Evolutionary conservation across 305 asterid species (phyloP).

Genomic region (Rubia peregrina): DNA sequence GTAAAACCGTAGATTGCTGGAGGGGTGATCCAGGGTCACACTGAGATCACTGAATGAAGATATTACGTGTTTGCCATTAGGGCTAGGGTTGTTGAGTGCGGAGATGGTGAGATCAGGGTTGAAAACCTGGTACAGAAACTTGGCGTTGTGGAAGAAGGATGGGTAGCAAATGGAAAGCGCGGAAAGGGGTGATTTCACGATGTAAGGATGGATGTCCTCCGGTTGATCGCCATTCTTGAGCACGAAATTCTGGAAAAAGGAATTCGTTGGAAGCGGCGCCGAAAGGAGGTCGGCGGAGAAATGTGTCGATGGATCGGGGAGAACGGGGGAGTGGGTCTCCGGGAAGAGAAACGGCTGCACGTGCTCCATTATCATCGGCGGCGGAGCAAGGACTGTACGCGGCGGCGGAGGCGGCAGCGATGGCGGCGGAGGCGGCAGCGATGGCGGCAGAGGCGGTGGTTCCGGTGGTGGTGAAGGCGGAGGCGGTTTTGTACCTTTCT

Average conservation of each 20-base stretch:
- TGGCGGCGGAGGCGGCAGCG: conserved; percentile 17
- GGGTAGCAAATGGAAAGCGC: conserved; percentile 57
- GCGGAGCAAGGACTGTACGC: background rate
- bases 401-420: conserved; percentile 5
- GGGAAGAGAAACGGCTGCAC: conserved; percentile 64
- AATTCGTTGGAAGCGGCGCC: conserved; percentile 66
- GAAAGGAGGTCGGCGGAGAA: conserved; percentile 58
- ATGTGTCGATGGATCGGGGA: conserved; percentile 65
- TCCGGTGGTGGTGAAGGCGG: conserved; percentile 13
- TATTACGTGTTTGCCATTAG: conserved; percentile 35
- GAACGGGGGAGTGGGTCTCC: conserved; percentile 45
- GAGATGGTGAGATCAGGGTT: conserved; percentile 52
- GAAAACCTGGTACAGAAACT: conserved; percentile 56
- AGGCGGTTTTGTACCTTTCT: conserved; percentile 24
- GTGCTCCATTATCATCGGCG: conserved; percentile 13
- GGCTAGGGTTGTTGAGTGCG: conserved; percentile 36
- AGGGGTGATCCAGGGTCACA: conserved; percentile 69
- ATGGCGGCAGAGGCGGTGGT: conserved; percentile 29
- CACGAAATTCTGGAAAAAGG: conserved; percentile 67
- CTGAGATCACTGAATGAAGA: conserved; percentile 62
- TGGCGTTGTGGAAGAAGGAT: conserved; percentile 34
- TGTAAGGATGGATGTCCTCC: conserved; percentile 70
- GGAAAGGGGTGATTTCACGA: conserved; percentile 49
- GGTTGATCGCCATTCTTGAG: conserved; percentile 79
- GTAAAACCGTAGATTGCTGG: conserved; percentile 50